Evolutionary conservation across 148 eudicot species (phyloP), one percentile per base, ranked within the genome.

Genomic region (Camellia sinensis): DNA sequence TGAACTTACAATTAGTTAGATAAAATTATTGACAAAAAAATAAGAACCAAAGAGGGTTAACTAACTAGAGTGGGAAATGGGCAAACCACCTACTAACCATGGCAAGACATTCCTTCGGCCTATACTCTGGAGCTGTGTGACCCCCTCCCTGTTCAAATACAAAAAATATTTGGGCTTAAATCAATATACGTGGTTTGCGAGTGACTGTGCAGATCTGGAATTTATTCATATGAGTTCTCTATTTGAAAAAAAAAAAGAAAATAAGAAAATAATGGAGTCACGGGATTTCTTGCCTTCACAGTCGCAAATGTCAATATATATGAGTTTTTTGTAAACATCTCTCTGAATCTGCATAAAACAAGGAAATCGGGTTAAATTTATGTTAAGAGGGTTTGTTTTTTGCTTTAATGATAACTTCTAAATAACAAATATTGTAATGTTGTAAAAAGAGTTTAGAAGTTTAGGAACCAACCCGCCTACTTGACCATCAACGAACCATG

Each of bases 401-500:
- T n/a, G 2, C 45, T 1, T 71, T 11, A 11, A 13, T 14, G n/a
- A 11, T 5, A 43, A 40, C n/a, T 37, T 66, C 10, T 2, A 65
- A 15, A 8, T 29, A 8, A 65, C 37, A 12, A 29, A 37, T 29
- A 66, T 3, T 66, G 37, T 29, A 29, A 37, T 37, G 41, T 37
- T 2, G 69, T 4, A 11, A 19, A 11, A 37, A 66, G 40, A 12
- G 40, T 66, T 68, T 1, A 68, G 48, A 68, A 67, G 50, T 43
- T 41, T 48, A 48, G 57, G 41, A 46, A 82, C 76, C 6, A 14
- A 86, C 88, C 88, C 88, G 17, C 81, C 88, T 19, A 83, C 78
- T 80, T 86, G 82, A 18, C 72, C 74, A 0, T 80, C 78, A 10
- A 80, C 83, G 66, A 50, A 77, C 88, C 88, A 86, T 19, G 88